These are phyloP conservation scores for Ustilago loliicola DNA, from an alignment of 1,284 basidiomycete species.

Conservation along the genomic window DNA sequence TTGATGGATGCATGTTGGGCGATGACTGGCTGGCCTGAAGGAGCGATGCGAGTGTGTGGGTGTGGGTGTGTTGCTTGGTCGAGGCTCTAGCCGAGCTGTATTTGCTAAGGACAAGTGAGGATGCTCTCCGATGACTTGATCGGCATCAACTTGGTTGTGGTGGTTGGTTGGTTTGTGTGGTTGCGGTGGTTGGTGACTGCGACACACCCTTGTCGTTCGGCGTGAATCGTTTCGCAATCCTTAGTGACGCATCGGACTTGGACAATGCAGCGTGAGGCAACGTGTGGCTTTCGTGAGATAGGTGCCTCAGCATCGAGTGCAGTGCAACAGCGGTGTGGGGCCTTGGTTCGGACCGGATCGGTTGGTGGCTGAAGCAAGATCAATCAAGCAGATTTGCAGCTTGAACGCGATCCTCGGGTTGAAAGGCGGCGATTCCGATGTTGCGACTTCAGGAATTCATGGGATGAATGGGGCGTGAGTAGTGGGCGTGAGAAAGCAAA, in stretches of 20 bases:
- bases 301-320: background rate
- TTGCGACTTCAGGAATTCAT: background rate
- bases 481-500: background rate
- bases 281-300: background rate
- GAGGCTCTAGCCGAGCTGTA: background rate
- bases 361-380: too few species aligned
- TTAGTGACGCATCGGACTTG: background rate
- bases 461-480: background rate
- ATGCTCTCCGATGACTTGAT: background rate
- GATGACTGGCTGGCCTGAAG: background rate
- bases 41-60: background rate
- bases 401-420: background rate
- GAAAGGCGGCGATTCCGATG: background rate
- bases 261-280: background rate
- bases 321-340: background rate
- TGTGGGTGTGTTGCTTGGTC: background rate
- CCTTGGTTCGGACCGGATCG: too few species aligned
- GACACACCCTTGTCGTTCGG: too few species aligned
- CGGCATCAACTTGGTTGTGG: background rate
- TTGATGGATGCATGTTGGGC: slow-evolving; percentile 46
- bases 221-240: too few species aligned
- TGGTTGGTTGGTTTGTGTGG: background rate
- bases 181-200: too few species aligned
- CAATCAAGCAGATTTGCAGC: background rate
- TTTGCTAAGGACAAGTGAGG: background rate